Evolutionary conservation across 2,329 filamentous ascomycete genomes (phyloP), one percentile per base, ranked within the genome.

Genomic region (Colletotrichum camelliae): DNA sequence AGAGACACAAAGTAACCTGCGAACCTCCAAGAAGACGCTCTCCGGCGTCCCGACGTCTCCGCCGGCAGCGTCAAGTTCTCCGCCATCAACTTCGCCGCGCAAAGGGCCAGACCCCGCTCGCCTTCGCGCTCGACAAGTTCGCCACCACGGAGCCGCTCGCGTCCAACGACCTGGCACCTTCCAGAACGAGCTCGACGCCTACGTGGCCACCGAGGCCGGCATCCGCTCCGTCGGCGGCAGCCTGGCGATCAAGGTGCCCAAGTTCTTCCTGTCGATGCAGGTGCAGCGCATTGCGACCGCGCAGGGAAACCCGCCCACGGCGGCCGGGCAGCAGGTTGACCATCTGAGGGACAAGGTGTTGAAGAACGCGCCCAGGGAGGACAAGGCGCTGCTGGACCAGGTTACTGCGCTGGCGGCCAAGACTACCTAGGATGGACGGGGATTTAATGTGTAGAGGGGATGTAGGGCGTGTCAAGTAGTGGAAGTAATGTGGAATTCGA

Each of bases 201-300:
- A 93, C 79, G 82, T 89, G 5, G 91, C 91, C 0, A 92, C 91
- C 6, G 91, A 92, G 82, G 90, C 89, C 2, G 91, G 89, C 2
- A 84, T 93, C 65, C 85, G 91, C 24, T 89, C 88, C 27, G 87
- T 87, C 8, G 88, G 86, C 12, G 91, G 90, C 3, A 86, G 80
- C 71, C 83, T 92, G 21, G 88, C 86, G 3, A 89, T 92, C 83
- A 92, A 92, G 82, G 89, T 90, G 7, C 91, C 91, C 77, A 92
- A 92, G 82, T 93, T 93, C 87, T 92, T 92, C 81, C 81, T 92
- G 57, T 84, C 88, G 75, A 89, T 91, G 81, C 91, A 93, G 82
- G 86, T 92, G 39, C 87, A 88, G 55, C 85, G 91, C 27, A 92
- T 92, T 78, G 86, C 90, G 82, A 91, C 90, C 0, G 91, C 91